Conservation (phyloP, 2,329 filamentous ascomycete genomes). For the Tolypocladium tundrense region DNA sequence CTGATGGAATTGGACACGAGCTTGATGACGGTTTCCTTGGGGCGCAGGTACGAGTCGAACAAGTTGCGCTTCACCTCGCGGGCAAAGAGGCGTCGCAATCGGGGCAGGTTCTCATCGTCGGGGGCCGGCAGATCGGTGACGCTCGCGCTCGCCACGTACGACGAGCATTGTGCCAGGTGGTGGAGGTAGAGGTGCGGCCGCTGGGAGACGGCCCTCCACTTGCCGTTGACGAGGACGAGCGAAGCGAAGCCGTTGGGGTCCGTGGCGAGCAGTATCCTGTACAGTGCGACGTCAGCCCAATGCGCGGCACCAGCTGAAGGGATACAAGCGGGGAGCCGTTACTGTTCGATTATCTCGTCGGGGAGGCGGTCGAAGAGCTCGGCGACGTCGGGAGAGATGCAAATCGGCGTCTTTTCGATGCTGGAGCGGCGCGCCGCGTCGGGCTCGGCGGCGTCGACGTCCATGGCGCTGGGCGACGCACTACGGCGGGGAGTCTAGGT, state of each 20-base stretch:
- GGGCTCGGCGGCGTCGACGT: slow-evolving; percentile 16
- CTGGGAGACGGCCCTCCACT: slow-evolving; percentile 56
- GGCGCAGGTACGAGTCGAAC: slow-evolving; percentile 66
- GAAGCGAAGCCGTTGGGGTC: slow-evolving; percentile 58
- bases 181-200: slow-evolving; percentile 52
- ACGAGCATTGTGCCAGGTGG: slow-evolving; percentile 52
- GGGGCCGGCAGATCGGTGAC: slow-evolving; percentile 29
- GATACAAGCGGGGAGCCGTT: slow-evolving; percentile 17
- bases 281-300: background rate
- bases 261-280: slow-evolving; percentile 49
- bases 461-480: slow-evolving; percentile 17
- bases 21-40: slow-evolving; percentile 61
- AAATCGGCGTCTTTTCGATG: slow-evolving; percentile 22
- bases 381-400: slow-evolving; percentile 13
- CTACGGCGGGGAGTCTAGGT: background rate
- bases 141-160: slow-evolving; percentile 43
- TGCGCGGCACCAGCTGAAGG: background rate
- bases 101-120: slow-evolving; percentile 41
- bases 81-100: slow-evolving; percentile 55
- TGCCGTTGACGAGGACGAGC: slow-evolving; percentile 52
- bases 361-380: slow-evolving; percentile 45
- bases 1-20: slow-evolving; percentile 77
- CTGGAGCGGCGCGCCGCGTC: slow-evolving; percentile 20
- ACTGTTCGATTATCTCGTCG: slow-evolving; percentile 63
- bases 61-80: slow-evolving; percentile 65